phyloP scores from a whole-genome alignment of 148 eudicot species.

The Fagopyrum homotropicum region DNA sequence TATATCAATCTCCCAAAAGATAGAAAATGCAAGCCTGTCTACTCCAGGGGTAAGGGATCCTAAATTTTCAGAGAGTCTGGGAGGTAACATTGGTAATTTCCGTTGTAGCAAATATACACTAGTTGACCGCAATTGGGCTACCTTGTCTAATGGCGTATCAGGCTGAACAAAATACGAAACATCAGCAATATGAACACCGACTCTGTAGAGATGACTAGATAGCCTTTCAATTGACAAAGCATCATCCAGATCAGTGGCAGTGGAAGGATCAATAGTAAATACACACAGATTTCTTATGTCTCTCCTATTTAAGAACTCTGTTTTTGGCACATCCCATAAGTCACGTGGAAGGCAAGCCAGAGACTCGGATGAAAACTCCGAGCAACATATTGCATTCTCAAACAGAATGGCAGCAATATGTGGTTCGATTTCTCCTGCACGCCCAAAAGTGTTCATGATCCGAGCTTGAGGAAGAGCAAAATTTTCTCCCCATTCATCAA shows the following conservation, averaged over 20 bases:
- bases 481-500: conserved; percentile 66
- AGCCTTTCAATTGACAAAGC: conserved; percentile 79
- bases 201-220: conserved; percentile 41
- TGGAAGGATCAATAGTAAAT: conserved; percentile 80
- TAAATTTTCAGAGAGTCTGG: conserved; percentile 65
- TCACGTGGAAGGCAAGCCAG: conserved; percentile 58
- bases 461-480: conserved; percentile 52
- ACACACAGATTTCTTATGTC: conserved; percentile 75
- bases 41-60: conserved; percentile 86
- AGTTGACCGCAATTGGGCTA: conserved; percentile 70
- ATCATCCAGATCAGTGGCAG: conserved; percentile 93
- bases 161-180: conserved; percentile 83
- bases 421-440: conserved; percentile 71
- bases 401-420: conserved; percentile 71
- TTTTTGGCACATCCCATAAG: conserved; percentile 51
- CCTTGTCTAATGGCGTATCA: conserved; percentile 61
- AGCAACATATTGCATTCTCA: conserved; percentile 46
- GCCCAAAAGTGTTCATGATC: conserved; percentile 53
- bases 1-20: conserved; percentile 67
- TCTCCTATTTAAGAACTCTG: conserved; percentile 44
- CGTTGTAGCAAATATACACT: conserved; percentile 58
- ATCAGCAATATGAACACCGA: conserved; percentile 93
- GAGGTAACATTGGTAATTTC: conserved; percentile 82
- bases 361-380: conserved; percentile 61
- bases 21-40: conserved; percentile 82